A percentile compares a stretch with the other conserved stretches of the same genome.
Conservation (phyloP, 2,329 filamentous ascomycete genomes). For the Parastagonospora avenae region DNA sequence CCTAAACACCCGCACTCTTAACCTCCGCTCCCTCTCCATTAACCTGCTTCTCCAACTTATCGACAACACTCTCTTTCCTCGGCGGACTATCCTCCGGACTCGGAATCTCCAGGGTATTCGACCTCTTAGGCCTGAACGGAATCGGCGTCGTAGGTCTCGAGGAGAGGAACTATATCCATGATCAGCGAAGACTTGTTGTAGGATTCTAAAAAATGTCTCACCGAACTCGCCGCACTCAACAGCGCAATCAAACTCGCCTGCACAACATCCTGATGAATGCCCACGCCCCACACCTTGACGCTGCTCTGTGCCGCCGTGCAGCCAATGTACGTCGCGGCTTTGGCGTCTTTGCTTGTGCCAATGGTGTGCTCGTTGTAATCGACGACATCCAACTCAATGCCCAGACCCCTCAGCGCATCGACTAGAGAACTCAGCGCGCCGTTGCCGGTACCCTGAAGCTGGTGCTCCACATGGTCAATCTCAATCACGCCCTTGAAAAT, state of each 20-base stretch:
- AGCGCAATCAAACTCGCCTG: conserved; percentile 87
- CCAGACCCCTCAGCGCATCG: conserved; percentile 76
- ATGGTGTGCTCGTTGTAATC: conserved; percentile 98
- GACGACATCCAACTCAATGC: conserved; percentile 85
- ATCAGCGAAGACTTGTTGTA: too few relatives aligned
- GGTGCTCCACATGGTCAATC: conserved; percentile 79
- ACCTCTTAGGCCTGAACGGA: conserved; percentile 63
- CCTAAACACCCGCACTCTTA: conserved; percentile 22
- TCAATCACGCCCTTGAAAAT: conserved; percentile 84
- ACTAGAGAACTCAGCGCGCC: conserved; percentile 90
- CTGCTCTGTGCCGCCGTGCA: conserved; percentile 72
- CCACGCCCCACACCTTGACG: conserved; percentile 85
- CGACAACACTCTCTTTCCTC: conserved; percentile 24
- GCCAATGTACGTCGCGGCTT: conserved; percentile 95
- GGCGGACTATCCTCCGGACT: conserved; percentile 32
- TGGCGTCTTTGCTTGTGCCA: conserved; percentile 77
- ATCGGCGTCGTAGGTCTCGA: conserved; percentile 73
- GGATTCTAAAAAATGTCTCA: conserved; percentile 60
- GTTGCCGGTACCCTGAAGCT: conserved; percentile 80
- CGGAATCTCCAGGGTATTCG: conserved; percentile 52
- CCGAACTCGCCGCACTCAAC: conserved; percentile 82
- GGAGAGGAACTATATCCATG: conserved; percentile 67
- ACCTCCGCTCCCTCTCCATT: conserved; percentile 29
- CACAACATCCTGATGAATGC: conserved; percentile 90
- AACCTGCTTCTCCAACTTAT: conserved; percentile 35